These are phyloP conservation scores for Acacia melanoxylon DNA, from an alignment of 306 rosid genomes.

Conservation along the genomic window DNA sequence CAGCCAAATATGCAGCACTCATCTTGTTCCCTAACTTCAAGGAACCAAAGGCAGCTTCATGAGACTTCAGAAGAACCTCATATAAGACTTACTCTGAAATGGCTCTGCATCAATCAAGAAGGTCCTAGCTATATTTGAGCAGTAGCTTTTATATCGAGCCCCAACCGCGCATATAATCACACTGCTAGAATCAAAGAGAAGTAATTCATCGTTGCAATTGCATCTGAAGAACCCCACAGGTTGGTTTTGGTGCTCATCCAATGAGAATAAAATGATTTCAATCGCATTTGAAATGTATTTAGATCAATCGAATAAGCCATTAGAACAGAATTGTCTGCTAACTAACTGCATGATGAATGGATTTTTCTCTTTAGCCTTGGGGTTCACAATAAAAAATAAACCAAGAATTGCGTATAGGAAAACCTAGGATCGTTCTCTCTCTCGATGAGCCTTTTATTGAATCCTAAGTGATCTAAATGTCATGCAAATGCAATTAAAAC, in stretches of 20 bases:
- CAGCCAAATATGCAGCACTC: too few relatives aligned
- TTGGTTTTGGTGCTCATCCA: slow-evolving; percentile 46
- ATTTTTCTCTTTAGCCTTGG: too few relatives aligned
- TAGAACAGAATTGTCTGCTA: not conserved
- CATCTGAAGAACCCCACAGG: not conserved
- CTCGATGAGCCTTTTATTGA: too few relatives aligned
- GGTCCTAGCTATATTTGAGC: not conserved
- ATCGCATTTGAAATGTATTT: slow-evolving; percentile 39
- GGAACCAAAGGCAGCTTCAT: slow-evolving; percentile 69
- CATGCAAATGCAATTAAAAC: too few relatives aligned
- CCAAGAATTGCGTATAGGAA: too few relatives aligned
- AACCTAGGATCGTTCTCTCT: too few relatives aligned
- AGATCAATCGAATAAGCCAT: slow-evolving; percentile 36
- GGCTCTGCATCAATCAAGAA: slow-evolving; percentile 31
- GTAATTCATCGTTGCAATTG: not conserved
- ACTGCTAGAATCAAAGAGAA: not conserved
- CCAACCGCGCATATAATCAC: not conserved
- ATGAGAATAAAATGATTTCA: slow-evolving; percentile 51
- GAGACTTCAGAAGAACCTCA: slow-evolving; percentile 87
- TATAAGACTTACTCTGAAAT: slow-evolving; percentile 85
- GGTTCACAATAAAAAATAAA: too few relatives aligned
- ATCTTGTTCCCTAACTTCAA: slow-evolving; percentile 71
- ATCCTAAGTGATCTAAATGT: too few relatives aligned
- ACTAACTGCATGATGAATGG: too few relatives aligned
- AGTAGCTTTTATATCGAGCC: not conserved